These are phyloP conservation scores for Leavenworthia alabamica DNA, from an alignment of 345 rosid genomes.

Conservation along the genomic window DNA sequence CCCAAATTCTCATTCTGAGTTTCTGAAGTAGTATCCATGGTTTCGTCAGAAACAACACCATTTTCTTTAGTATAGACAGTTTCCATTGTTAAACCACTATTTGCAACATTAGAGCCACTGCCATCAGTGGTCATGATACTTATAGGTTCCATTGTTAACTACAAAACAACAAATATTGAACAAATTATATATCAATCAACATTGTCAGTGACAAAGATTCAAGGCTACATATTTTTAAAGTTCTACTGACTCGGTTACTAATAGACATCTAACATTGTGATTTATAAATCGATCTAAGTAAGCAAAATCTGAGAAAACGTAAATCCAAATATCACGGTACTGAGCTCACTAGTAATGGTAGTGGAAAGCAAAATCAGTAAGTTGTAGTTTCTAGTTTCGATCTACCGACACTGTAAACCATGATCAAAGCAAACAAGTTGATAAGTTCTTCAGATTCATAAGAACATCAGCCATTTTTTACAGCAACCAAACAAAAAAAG, in stretches of 20 bases:
- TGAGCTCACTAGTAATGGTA: conserved; percentile 23
- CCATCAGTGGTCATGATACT: conserved; percentile 32
- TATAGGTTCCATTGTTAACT: conserved; percentile 56
- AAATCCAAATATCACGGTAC: conserved; percentile 14
- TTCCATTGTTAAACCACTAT: conserved; percentile 41
- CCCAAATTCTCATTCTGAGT: conserved; percentile 32
- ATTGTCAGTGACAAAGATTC: background rate
- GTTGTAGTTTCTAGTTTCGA: conserved; percentile 2
- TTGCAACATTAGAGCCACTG: conserved; percentile 41
- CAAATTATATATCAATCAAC: background rate
- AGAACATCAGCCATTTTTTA: conserved; percentile 10
- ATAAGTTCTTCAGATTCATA: conserved; percentile 19
- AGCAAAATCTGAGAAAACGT: conserved; percentile 13
- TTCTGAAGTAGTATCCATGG: conserved; percentile 22
- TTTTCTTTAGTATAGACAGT: conserved; percentile 31
- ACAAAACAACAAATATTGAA: conserved; percentile 16
- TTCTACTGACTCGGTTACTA: too few species aligned
- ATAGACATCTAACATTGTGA: too few species aligned
- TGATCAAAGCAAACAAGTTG: background rate
- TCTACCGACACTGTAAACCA: conserved; percentile 31
- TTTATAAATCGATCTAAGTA: conserved; percentile 27
- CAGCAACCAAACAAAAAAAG: conserved; percentile 35
- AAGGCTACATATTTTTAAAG: background rate
- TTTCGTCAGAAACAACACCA: conserved; percentile 23
- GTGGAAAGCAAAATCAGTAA: too few species aligned